These are phyloP conservation scores for Clavaria fumosa DNA, from an alignment of 768 basidiomycete species.

Conservation along the genomic window DNA sequence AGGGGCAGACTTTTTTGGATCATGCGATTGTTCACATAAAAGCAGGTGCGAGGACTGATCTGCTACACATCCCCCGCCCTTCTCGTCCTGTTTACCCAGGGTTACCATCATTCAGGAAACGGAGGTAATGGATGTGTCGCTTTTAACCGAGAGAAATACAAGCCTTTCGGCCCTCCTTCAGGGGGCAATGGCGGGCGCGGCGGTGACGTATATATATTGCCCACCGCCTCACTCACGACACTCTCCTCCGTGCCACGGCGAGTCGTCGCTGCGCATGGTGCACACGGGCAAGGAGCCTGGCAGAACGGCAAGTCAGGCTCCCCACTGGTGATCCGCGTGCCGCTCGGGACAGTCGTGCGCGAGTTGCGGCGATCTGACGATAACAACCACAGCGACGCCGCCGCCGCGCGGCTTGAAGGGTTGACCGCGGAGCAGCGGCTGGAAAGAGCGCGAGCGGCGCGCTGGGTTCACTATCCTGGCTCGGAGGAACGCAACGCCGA, in stretches of 20 bases:
- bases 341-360: slow-evolving; percentile 78
- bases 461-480: slow-evolving; percentile 75
- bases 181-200: slow-evolving; percentile 89
- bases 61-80: slow-evolving; percentile 1
- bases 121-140: slow-evolving; percentile 89
- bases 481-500: slow-evolving; percentile 45
- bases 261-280: slow-evolving; percentile 50
- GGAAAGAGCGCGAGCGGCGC: slow-evolving; percentile 42
- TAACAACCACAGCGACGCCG: slow-evolving; percentile 46
- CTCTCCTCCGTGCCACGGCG: slow-evolving; percentile 59
- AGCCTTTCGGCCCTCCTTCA: slow-evolving; percentile 74
- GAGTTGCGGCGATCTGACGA: slow-evolving; percentile 57
- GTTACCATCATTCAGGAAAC: slow-evolving; percentile 48
- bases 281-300: slow-evolving; percentile 73
- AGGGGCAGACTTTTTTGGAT: slow-evolving; percentile 76
- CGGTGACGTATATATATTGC: slow-evolving; percentile 73
- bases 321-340: slow-evolving; percentile 67
- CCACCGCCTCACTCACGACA: slow-evolving; percentile 63
- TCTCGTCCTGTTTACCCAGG: no score
- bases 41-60: slow-evolving; percentile 36
- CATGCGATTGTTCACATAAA: slow-evolving; percentile 65
- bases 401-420: slow-evolving; percentile 57
- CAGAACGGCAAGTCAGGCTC: slow-evolving; percentile 64
- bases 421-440: slow-evolving; percentile 33
- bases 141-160: slow-evolving; percentile 83